Percentiles rank a stretch among this genome's conserved stretches.
These are phyloP conservation scores for Arabidopsis suecica DNA, from an alignment of 345 rosid species.

Conservation along the genomic window DNA sequence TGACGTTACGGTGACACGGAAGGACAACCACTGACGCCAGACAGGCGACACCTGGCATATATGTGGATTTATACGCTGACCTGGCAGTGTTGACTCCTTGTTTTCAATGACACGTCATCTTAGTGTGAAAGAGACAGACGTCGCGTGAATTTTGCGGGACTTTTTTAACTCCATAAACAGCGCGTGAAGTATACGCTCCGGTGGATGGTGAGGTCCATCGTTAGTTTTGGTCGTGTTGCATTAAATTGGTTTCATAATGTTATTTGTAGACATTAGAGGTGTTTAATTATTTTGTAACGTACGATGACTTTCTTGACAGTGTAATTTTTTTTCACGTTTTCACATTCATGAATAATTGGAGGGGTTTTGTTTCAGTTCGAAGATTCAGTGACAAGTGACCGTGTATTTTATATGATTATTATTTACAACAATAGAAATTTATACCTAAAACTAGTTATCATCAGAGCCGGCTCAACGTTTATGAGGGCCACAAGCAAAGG, in stretches of 20 bases:
- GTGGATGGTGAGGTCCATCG: constrained; percentile 19
- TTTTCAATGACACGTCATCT: constrained; percentile 17
- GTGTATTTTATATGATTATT: neutral
- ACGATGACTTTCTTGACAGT: constrained; percentile 4
- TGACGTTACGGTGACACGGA: constrained; percentile 39
- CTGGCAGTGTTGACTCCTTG: constrained; percentile 3
- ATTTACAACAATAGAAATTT: too few relatives aligned
- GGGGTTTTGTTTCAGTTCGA: neutral
- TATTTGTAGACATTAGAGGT: neutral
- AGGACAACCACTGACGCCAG: constrained; percentile 34
- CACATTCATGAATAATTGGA: neutral
- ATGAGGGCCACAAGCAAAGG: too few relatives aligned
- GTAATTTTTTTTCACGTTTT: neutral
- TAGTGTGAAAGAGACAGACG: constrained; percentile 21
- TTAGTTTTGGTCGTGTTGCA: constrained; percentile 8
- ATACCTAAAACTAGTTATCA: too few relatives aligned
- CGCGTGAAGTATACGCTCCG: constrained; percentile 25
- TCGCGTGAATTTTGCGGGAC: constrained; percentile 36
- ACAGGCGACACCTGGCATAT: constrained; percentile 27
- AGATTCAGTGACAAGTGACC: neutral
- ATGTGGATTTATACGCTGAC: constrained; percentile 26
- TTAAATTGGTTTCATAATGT: constrained; percentile 32
- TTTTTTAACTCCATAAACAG: neutral
- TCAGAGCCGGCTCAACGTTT: too few relatives aligned
- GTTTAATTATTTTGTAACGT: constrained; percentile 16